Evolutionary conservation across 2,329 filamentous ascomycete genomes (phyloP), one percentile per base, ranked within the genome.

Genomic region (Ophiocordyceps polyrhachis-furcata): DNA sequence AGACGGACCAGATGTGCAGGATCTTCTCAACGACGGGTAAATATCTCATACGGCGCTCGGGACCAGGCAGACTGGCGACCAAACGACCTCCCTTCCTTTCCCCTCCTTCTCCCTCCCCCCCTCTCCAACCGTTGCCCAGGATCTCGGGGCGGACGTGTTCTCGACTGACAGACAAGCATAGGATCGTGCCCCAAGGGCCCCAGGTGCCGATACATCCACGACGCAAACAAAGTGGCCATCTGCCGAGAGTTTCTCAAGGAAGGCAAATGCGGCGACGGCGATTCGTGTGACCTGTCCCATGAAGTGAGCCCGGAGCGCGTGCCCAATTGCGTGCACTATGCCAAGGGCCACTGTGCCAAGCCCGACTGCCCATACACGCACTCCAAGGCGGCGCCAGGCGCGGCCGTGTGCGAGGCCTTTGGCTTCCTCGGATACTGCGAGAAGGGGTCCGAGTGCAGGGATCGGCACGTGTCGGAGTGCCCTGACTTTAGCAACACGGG

Each of bases 401-500:
- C 88, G 43, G 78, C 74, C 28, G 84, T 95, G 42, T 98, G 91
- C 65, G 75, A 79, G 53, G 66, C 76, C 19, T 96, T 98, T 67
- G 89, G 84, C 25, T 76, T 79, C 45, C 74, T 88, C 56, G 89
- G 91, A 44, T 96, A 87, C 62, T 96, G 91, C 67, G 79, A 83
- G 49, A 83, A 83, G 59, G 91, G 89, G 48, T 71, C 73, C 46
- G 64, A 70, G 45, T 96, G 91, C 63, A 64, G 75, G 48, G 78
- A 91, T 50, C 81, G 87, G 49, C 91, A 98, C 66, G 81, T 89
- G 47, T 81, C 82, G 64, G 89, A 96, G 62, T 96, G 91, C 62
- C 89, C 91, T 49, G 83, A 93, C 60, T 95, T 93, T 68, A 84
- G 85, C 72, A 93, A 94, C 64, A 85, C 76, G 48, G 89, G 89